Percentiles rank a stretch among this genome's conserved stretches.
These are phyloP conservation scores for Cyclanthera cordifolia DNA, from an alignment of 306 rosid species.

Conservation along the genomic window DNA sequence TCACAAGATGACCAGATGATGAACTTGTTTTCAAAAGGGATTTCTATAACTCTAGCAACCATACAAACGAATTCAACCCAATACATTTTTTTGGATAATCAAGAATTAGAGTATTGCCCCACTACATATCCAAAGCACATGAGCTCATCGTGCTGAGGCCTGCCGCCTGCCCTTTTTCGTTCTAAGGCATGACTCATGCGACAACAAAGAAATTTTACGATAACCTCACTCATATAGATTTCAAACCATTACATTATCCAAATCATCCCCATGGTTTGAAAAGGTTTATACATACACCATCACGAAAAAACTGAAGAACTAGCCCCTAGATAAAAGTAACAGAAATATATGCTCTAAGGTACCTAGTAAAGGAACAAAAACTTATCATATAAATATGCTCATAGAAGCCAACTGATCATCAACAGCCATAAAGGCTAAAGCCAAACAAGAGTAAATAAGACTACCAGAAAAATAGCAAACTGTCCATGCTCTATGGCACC, in stretches of 20 bases:
- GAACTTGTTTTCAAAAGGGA: background rate
- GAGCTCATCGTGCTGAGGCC: too few relatives aligned
- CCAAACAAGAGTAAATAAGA: background rate
- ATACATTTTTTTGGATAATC: background rate
- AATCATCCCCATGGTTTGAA: too few relatives aligned
- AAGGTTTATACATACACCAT: too few relatives aligned
- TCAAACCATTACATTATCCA: too few relatives aligned
- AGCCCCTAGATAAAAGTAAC: background rate
- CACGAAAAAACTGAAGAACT: too few relatives aligned
- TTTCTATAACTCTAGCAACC: background rate
- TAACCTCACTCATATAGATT: too few relatives aligned
- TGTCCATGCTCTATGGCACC: too few relatives aligned
- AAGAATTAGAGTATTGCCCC: too few relatives aligned
- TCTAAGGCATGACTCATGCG: too few relatives aligned
- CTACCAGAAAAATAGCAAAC: background rate
- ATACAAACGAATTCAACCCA: background rate
- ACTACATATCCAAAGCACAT: background rate
- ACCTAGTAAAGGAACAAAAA: background rate
- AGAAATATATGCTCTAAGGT: background rate
- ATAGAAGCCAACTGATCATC: background rate
- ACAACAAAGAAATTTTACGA: too few relatives aligned
- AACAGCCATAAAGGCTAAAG: background rate
- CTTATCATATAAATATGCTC: background rate
- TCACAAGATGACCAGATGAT: background rate
- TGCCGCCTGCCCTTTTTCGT: too few relatives aligned